Percentiles rank a stretch among this genome's conserved stretches.
Conservation (phyloP, 1,139 yeast genomes). For the Meyerozyma elateridarum region DNA sequence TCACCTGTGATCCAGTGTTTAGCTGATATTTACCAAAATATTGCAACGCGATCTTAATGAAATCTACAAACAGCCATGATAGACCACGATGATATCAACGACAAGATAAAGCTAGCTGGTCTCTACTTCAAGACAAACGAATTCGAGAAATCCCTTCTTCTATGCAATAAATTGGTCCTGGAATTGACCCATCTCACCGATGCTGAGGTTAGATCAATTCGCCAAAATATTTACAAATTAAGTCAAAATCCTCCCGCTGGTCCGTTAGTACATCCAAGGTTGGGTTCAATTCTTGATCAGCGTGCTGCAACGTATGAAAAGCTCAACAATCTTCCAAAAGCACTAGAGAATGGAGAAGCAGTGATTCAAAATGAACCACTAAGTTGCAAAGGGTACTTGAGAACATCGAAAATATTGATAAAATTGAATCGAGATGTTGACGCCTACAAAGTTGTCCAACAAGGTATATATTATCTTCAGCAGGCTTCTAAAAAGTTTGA, state of each 20-base stretch:
- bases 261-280: constrained; percentile 23
- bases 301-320: constrained; percentile 60
- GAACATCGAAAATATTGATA: constrained; percentile 45
- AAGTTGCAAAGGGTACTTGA: constrained; percentile 55
- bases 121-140: constrained; percentile 29
- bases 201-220: constrained; percentile 14
- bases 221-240: constrained; percentile 18
- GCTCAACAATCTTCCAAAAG: constrained; percentile 32
- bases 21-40: no score
- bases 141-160: constrained; percentile 23
- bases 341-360: constrained; percentile 42
- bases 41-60: no score
- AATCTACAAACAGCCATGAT: no score
- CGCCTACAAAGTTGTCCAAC: constrained; percentile 40
- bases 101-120: constrained; percentile 28
- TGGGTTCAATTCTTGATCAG: constrained; percentile 36
- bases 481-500: not conserved
- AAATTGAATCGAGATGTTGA: constrained; percentile 26
- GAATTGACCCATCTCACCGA: constrained; percentile 15
- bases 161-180: constrained; percentile 7
- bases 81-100: constrained; percentile 20
- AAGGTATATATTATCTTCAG: constrained; percentile 26
- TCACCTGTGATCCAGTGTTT: no score
- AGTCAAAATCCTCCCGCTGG: constrained; percentile 27
- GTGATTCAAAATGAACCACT: constrained; percentile 47